Base-by-base conservation (phyloP, 108 stramenopile species). In the Cyclotella baltica region DNA sequence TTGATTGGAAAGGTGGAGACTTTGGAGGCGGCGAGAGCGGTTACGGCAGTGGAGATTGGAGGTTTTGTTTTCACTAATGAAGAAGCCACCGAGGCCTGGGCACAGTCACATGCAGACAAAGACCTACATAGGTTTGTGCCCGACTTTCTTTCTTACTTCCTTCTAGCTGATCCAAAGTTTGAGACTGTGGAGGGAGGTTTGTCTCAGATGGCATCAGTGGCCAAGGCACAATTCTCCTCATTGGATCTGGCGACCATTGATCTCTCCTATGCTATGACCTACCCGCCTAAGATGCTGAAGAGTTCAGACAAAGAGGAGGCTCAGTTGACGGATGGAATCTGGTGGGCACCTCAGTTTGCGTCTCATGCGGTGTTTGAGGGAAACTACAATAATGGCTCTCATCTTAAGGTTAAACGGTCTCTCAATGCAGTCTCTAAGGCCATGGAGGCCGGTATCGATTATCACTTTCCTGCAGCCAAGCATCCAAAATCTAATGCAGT, bases 31-130 rank as follows among this genome's bases (percentile, higher is more conserved):
- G 33, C 43, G 19, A 20, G 67, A 16, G 10, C 31, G 8, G 19
- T 31, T 4, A 52, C 28, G 47, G 67, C 67, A n/a, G 43, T 67
- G 0, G 67, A 67, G 15, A 23, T 50, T 33, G 67, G 67, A 8
- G 67, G 67, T 2, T 67, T 52, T 15, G 28, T 51, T 0, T 67
- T 67, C 48, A 51, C 31, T 3, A 50, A 67, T 31, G 9, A 51
- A 9, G 48, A 16, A 23, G 67, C 38, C 0, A 20, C 23, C 16
- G 27, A 48, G 43, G 23, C 66, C 2, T 67, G 43, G 66, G n/a
- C 23, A 19, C 15, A 23, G 3, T n/a, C 66, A 9, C 9, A 25
- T 20, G 25, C 20, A 2, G 47, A 67, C 25, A 50, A 30, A 0
- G 50, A 51, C 13, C 19, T 67, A 1, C 28, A 51, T 52, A 1